These are phyloP conservation scores for Cavenderia fasciculata DNA, from an alignment of 78 protist species.

Conservation along the genomic window DNA sequence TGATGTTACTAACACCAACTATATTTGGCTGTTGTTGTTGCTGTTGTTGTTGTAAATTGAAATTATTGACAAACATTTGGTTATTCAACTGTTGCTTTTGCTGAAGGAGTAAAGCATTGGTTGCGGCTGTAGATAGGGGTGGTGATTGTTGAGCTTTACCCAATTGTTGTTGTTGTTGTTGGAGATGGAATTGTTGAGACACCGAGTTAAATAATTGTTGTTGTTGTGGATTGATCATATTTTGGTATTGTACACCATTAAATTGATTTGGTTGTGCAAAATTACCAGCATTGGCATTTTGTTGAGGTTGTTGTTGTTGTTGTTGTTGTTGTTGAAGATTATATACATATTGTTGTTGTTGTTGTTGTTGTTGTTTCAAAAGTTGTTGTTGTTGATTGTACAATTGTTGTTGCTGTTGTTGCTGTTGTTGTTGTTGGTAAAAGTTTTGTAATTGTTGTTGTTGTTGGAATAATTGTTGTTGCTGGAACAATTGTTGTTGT, in stretches of 20 bases:
- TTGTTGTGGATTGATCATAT: not conserved
- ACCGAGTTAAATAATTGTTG: too few species aligned
- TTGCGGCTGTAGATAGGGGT: not conserved
- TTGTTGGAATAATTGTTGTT: too few species aligned
- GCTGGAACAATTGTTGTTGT: too few species aligned
- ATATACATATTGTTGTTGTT: not conserved
- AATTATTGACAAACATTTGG: not conserved
- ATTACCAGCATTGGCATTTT: not conserved
- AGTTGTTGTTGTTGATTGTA: not conserved
- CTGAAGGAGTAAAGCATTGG: not conserved
- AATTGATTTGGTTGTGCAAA: not conserved
- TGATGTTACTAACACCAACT: too few species aligned
- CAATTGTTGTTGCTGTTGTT: not conserved
- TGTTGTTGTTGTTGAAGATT: not conserved
- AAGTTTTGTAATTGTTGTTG: not conserved
- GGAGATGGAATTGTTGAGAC: too few species aligned
- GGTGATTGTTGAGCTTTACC: slow-evolving; percentile 21
- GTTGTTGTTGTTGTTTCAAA: slow-evolving; percentile 8
- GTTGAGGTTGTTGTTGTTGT: not conserved
- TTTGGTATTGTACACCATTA: slow-evolving; percentile 15
- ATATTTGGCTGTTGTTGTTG: not conserved
- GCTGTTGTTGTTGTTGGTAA: not conserved
- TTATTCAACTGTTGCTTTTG: not conserved
- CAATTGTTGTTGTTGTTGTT: not conserved
- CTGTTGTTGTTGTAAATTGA: not conserved